Conservation (phyloP, 1,284 basidiomycete genomes). For the Papiliotrema fonsecae region DNA sequence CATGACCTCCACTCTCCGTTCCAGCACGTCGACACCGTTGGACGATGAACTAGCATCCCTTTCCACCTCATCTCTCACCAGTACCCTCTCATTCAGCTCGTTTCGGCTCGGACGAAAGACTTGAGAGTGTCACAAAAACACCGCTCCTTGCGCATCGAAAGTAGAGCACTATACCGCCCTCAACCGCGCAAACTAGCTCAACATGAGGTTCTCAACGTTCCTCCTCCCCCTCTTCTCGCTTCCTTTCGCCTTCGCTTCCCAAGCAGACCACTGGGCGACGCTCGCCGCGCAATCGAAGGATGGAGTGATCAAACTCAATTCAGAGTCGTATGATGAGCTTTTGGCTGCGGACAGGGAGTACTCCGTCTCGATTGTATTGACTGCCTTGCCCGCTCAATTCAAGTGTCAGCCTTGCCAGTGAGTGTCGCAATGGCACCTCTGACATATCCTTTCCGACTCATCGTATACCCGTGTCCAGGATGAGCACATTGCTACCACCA, state of each 20-base stretch:
- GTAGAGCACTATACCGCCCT: neutral
- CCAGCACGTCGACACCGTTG: neutral
- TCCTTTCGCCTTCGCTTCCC: neutral
- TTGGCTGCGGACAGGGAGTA: conserved; percentile 63
- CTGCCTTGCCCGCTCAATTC: conserved; percentile 71
- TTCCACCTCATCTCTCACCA: too few species aligned
- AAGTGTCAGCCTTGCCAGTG: conserved; percentile 55
- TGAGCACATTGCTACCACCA: too few species aligned
- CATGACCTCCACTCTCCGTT: too few species aligned
- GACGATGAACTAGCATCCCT: neutral
- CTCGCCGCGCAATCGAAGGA: conserved; percentile 62
- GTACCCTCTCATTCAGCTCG: too few species aligned
- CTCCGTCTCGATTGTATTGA: conserved; percentile 76
- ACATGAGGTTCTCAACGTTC: conserved; percentile 22
- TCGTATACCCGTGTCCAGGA: too few species aligned
- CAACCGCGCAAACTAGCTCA: neutral
- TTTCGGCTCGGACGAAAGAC: too few species aligned
- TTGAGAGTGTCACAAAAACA: too few species aligned
- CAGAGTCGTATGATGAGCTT: conserved; percentile 68
- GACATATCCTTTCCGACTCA: too few species aligned
- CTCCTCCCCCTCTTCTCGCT: conserved; percentile 14
- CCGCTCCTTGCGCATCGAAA: neutral
- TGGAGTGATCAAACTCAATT: conserved; percentile 74
- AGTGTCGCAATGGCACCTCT: conserved; percentile 15
- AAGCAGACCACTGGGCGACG: conserved; percentile 39